Evolutionary conservation across 1,139 yeast genomes (phyloP), one percentile per base, ranked within the genome.

Genomic region (Yamadazyma atlantica): DNA sequence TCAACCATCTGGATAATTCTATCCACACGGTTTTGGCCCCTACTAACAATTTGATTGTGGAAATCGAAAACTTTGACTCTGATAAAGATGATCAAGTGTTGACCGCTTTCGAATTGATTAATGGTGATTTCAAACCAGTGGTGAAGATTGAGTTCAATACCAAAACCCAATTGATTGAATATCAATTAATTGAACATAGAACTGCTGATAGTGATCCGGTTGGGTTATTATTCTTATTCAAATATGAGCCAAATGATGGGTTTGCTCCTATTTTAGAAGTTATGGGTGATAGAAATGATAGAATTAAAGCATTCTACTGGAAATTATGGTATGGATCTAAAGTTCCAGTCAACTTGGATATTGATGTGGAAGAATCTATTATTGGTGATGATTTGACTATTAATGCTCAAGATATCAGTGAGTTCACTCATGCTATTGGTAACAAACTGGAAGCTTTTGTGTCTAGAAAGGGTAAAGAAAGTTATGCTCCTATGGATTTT

Each of bases 301-400:
- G 97, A 66, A 90, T 94, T 64, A 92, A 92, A 74, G 82, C 83
- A 64, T 88, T 92, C 73, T 92, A 92, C 81, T 94, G 98, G 98
- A 82, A 83, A 60, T 74, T 89, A 55, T 92, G 99, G 99, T 89
- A 88, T 58, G 96, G 96, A 48, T 70, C 79, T 43, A 57, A 65
- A 33, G 63, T 66, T 34, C 76, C 80, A 39, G 72, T 70, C 50
- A 79, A 82, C 53, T 75, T 81, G 55, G 75, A 80, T 46, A 80
- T 83, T 48, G 84, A 83, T 57, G 85, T 85, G 45, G 75, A 82
- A 53, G 73, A 82, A 53, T 74, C 80, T 34, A 82, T 85, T 48
- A 70, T 80, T 57, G 95, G 95, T 54, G 90, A 80, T 28, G 73
- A 79, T 36, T 74, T 82, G 44, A 75, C 75, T 26, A 83, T 92